Conservation (phyloP, 78 protist species). For the Dictyostelium intermedium region DNA sequence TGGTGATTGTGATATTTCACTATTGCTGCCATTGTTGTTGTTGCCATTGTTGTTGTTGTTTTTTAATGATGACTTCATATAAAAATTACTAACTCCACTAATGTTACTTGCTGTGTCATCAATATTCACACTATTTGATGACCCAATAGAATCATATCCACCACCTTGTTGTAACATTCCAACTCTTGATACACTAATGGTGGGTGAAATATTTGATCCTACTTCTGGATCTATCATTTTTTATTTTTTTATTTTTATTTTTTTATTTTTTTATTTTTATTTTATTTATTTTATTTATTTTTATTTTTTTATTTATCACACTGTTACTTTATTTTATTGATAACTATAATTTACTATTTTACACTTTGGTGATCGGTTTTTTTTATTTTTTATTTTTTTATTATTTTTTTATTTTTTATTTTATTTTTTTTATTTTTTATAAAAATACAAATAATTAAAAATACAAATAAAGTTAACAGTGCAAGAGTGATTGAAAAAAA, state of each 20-base stretch:
- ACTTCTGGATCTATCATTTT: not conserved
- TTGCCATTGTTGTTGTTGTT: not conserved
- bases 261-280: too few species aligned
- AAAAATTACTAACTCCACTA: conserved; percentile 15
- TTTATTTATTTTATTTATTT: not conserved
- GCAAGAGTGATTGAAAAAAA: not conserved
- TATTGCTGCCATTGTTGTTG: not conserved
- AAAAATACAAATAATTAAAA: too few species aligned
- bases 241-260: not conserved
- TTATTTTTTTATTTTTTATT: not conserved
- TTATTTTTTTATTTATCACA: too few species aligned
- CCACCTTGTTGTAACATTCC: not conserved
- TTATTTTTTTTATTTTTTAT: too few species aligned
- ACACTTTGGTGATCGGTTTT: not conserved
- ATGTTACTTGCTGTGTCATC: conserved; percentile 20
- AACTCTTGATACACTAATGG: not conserved
- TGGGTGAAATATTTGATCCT: not conserved
- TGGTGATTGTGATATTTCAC: not conserved
- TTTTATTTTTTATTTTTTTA: not conserved
- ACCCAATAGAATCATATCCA: not conserved
- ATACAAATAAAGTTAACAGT: not conserved
- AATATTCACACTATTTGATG: not conserved
- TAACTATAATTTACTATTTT: too few species aligned
- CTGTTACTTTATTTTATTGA: too few species aligned
- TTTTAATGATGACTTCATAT: not conserved